Conservation (phyloP, 1,284 basidiomycete genomes). For the Pascua guehoae region DNA sequence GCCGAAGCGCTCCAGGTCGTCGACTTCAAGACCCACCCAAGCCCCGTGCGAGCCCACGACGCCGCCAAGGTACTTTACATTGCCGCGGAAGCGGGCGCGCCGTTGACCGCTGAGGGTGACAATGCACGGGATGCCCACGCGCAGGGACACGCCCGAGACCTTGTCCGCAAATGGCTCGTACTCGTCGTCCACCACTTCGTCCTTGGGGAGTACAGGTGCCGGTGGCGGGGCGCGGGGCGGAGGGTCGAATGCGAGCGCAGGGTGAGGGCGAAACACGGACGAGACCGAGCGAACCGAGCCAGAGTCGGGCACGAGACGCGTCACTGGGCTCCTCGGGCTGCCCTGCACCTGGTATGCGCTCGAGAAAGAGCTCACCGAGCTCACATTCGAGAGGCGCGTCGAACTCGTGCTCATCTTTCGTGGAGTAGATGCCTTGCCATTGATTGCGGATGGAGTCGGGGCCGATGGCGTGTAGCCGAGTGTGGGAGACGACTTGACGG, state of each 20-base stretch:
- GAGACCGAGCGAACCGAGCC: slow-evolving; percentile 6
- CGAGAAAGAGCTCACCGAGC: neutral
- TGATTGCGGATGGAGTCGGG: no score
- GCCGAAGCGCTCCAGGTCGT: slow-evolving; percentile 55
- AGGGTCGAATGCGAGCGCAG: slow-evolving; percentile 43
- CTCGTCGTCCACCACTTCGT: slow-evolving; percentile 19
- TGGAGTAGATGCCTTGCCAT: no score
- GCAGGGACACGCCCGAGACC: slow-evolving; percentile 63
- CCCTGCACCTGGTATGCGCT: no score
- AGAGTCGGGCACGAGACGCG: slow-evolving; percentile 5
- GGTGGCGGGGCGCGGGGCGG: slow-evolving; percentile 7
- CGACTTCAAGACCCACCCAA: slow-evolving; percentile 90
- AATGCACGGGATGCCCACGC: slow-evolving; percentile 87
- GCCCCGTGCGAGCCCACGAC: slow-evolving; percentile 68
- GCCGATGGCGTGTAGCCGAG: no score
- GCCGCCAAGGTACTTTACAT: slow-evolving; percentile 81
- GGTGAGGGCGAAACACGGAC: slow-evolving; percentile 43
- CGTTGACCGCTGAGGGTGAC: slow-evolving; percentile 61
- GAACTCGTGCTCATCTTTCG: no score
- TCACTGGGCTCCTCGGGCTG: neutral
- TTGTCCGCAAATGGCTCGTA: slow-evolving; percentile 19
- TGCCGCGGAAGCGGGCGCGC: slow-evolving; percentile 76
- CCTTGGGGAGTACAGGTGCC: neutral
- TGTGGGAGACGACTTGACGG: no score
- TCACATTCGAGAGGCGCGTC: neutral